Base-by-base conservation (phyloP, 352 stramenopile species). In the Saprolegnia diclina region DNA sequence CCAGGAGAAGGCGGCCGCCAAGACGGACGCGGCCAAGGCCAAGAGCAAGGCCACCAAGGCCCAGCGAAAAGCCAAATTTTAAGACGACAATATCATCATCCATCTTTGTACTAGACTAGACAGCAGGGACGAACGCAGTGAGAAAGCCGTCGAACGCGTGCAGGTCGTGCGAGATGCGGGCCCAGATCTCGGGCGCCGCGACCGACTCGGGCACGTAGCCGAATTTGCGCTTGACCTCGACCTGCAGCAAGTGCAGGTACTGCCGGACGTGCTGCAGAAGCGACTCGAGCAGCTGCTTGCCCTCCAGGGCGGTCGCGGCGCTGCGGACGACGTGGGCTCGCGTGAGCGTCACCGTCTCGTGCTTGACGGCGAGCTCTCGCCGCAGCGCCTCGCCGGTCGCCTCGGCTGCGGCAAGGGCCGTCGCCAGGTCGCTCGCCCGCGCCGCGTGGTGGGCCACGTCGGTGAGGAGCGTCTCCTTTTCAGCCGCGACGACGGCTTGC, bases 1-100 rank as follows among this genome's bases (percentile, higher is more conserved):
- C 64, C 81, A 92, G 32, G 81, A 95, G 66, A 90, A 86, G 73
- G 59, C 44, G 57, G 75, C 88, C 61, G 81, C 86, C 64, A 91
- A 84, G 73, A 91, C 90, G 69, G 79, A 90, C 64, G 13, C 18
- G 3, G 42, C 40, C 29, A 73, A 89, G 3, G 42, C 40, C 29
- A 73, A 89, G 38, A 79, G 21, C 42, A 48, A 48, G 57, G 35
- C 38, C 48, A 50, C 37, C 57, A 66, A 54, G 57, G 65, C 67
- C 72, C 80, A 91, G 74, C 83, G 86, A 67, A 94, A 92, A 76
- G 80, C 83, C 64, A 91, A 87, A 76, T 92, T 92, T 71, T 94
- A 83, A 48, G 26, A n/a, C n/a, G 18, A 61, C 22, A 26, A 29
- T 22, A 22, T 1, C 48, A 22, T 1, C 48, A 19, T 37, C 16